Percentiles rank a stretch among this genome's conserved stretches.
Conservation (phyloP, 2,329 filamentous ascomycete genomes). For the Dothideomycetes sp. region DNA sequence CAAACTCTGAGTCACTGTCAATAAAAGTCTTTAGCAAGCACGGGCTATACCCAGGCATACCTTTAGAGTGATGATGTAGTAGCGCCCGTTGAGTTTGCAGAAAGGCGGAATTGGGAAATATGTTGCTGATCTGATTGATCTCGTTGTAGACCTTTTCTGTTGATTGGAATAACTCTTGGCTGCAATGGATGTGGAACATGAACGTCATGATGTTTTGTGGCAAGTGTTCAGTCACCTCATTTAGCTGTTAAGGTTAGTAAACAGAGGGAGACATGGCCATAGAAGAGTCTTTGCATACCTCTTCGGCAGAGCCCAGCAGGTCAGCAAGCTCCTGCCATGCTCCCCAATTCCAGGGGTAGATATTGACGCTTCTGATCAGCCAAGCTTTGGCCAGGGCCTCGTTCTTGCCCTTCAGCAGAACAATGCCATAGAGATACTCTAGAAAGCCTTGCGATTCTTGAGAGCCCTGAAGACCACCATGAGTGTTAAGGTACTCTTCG, state of each 20-base stretch:
- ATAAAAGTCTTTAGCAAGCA: not conserved
- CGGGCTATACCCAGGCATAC: conserved; percentile 20
- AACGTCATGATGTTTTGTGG: conserved; percentile 87
- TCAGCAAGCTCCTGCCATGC: conserved; percentile 89
- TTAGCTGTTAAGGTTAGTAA: conserved; percentile 36
- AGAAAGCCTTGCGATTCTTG: conserved; percentile 68
- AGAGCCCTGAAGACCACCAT: conserved; percentile 30
- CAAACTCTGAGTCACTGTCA: conserved; percentile 42
- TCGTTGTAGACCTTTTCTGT: conserved; percentile 64
- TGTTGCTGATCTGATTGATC: conserved; percentile 65
- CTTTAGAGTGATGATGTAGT: conserved; percentile 79
- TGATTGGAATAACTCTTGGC: conserved; percentile 84
- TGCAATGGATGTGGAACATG: conserved; percentile 87
- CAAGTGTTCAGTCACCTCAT: conserved; percentile 46
- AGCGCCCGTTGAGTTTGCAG: conserved; percentile 83
- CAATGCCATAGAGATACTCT: conserved; percentile 85
- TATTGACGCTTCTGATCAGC: conserved; percentile 77
- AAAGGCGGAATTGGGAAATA: conserved; percentile 84
- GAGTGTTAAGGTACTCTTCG: conserved; percentile 69
- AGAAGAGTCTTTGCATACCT: conserved; percentile 30
- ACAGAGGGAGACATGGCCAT: not conserved
- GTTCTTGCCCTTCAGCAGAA: conserved; percentile 83
- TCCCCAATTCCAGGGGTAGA: conserved; percentile 94
- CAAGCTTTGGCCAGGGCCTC: conserved; percentile 75
- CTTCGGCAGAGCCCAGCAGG: conserved; percentile 68